These are phyloP conservation scores for Paramecium bursaria DNA, from an alignment of 73 alveolate genomes.

Conservation along the genomic window DNA sequence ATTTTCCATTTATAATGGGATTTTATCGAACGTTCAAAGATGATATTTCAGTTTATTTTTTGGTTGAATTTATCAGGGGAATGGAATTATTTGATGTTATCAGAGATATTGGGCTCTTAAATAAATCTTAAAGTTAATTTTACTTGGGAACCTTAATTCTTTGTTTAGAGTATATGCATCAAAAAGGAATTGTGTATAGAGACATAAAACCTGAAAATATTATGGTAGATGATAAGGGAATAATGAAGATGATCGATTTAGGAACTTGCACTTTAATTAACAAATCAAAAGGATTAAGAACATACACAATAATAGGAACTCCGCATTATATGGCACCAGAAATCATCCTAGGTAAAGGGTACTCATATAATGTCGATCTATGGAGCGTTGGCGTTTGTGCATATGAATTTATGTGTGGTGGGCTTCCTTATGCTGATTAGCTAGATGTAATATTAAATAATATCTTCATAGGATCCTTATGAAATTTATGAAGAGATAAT, in stretches of 20 bases:
- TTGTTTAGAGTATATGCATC: constrained; percentile 81
- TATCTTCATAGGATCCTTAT: constrained; percentile 70
- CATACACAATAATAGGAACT: constrained; percentile 80
- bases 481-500: constrained; percentile 72
- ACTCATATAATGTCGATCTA: constrained; percentile 77
- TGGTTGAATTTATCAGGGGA: constrained; percentile 80
- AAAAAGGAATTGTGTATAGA: constrained; percentile 77
- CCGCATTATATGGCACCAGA: constrained; percentile 89
- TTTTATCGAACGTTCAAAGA: constrained; percentile 81
- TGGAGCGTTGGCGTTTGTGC: constrained; percentile 80
- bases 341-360: constrained; percentile 79
- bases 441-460: constrained; percentile 41
- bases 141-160: constrained; percentile 74
- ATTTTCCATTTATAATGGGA: constrained; percentile 77
- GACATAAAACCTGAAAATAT: constrained; percentile 87
- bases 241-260: constrained; percentile 77
- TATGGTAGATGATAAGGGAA: constrained; percentile 80
- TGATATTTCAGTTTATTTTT: constrained; percentile 73
- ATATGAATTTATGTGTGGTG: constrained; percentile 82
- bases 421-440: constrained; percentile 79
- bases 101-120: constrained; percentile 79
- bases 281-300: constrained; percentile 63
- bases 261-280: constrained; percentile 77
- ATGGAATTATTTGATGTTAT: constrained; percentile 80
- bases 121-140: constrained; percentile 74